These are phyloP conservation scores for Samsoniella hepiali DNA, from an alignment of 2,329 filamentous ascomycete species.

Conservation along the genomic window DNA sequence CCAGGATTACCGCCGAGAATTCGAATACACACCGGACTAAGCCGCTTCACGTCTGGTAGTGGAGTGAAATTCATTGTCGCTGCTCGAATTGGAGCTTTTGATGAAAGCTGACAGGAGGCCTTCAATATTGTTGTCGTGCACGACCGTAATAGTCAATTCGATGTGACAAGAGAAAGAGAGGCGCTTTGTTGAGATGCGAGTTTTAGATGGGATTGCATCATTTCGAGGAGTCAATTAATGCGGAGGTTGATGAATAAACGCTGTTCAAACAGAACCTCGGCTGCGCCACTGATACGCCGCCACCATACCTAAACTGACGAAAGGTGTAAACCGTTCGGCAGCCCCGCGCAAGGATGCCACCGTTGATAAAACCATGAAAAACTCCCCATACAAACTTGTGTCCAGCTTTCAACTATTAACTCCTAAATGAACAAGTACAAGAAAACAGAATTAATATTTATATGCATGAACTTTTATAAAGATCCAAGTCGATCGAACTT, in stretches of 20 bases:
- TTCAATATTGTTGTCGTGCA: not conserved
- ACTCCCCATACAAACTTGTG: too few relatives aligned
- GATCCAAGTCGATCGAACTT: not conserved
- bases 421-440: too few relatives aligned
- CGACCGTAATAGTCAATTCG: not conserved
- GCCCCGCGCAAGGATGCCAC: too few relatives aligned
- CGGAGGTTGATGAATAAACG: not conserved
- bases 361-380: too few relatives aligned
- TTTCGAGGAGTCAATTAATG: not conserved
- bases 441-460: too few relatives aligned
- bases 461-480: too few relatives aligned
- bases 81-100: not conserved
- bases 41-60: slow-evolving; percentile 70
- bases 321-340: too few relatives aligned
- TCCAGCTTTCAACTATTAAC: too few relatives aligned
- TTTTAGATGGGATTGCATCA: not conserved
- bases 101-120: not conserved
- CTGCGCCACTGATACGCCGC: not conserved
- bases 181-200: not conserved
- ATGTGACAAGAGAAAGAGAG: not conserved
- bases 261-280: slow-evolving; percentile 2
- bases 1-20: slow-evolving; percentile 88
- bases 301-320: too few relatives aligned
- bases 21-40: slow-evolving; percentile 75
- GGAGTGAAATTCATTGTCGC: slow-evolving; percentile 46